These are phyloP conservation scores for Elaeis guineensis DNA, from an alignment of 176 grass and related monocot genomes.

Conservation along the genomic window DNA sequence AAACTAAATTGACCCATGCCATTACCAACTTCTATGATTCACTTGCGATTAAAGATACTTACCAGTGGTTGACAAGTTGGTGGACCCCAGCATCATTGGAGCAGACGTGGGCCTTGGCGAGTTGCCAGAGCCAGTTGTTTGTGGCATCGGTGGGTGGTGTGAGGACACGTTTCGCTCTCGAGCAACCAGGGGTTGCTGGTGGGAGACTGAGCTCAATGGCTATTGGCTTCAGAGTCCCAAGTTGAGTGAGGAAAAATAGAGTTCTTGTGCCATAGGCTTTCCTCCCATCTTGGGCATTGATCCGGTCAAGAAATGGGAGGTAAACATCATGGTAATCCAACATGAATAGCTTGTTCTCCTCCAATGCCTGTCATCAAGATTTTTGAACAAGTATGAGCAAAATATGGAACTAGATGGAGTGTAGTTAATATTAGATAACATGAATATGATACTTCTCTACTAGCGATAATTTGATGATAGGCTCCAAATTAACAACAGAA, in stretches of 20 bases:
- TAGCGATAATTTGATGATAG: no score
- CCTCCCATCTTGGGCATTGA: conserved; percentile 75
- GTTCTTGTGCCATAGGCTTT: conserved; percentile 92
- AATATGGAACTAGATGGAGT: no score
- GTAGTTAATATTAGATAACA: no score
- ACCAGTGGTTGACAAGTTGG: conserved; percentile 97
- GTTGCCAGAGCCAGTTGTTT: conserved; percentile 85
- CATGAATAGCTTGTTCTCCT: conserved; percentile 56
- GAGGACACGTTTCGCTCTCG: conserved; percentile 67
- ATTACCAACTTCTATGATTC: no score
- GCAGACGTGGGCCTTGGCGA: conserved; percentile 93
- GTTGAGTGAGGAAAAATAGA: conserved; percentile 64
- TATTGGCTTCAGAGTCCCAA: conserved; percentile 74
- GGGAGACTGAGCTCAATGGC: conserved; percentile 86
- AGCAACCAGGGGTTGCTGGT: conserved; percentile 37
- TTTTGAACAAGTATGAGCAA: no score
- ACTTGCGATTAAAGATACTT: not conserved
- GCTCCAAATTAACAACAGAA: no score
- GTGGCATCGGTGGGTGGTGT: conserved; percentile 85
- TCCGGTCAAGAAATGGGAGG: conserved; percentile 71
- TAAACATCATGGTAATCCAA: conserved; percentile 86
- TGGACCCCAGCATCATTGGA: conserved; percentile 94
- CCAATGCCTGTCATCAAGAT: conserved; percentile 28
- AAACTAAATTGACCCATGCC: no score
- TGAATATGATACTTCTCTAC: no score